Evolutionary conservation across 257 asterid species (phyloP).

Genomic region (Solanum appendiculatum): DNA sequence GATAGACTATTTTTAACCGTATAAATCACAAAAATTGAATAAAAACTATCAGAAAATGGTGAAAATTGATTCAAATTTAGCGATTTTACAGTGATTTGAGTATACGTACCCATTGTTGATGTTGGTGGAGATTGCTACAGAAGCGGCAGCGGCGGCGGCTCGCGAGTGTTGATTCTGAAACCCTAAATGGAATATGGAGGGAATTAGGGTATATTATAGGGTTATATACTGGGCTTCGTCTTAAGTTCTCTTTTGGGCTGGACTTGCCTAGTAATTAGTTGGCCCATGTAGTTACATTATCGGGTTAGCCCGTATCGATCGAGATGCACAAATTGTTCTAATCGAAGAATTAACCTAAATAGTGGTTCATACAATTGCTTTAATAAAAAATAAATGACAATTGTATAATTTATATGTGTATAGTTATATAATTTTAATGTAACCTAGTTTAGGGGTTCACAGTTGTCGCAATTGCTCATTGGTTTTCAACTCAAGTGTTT

Average conservation of each 20-base stretch:
- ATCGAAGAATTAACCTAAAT: background rate
- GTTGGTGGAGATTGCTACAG: background rate
- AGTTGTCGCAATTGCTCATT: background rate
- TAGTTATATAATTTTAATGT: background rate
- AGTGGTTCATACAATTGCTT: background rate
- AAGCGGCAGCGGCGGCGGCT: background rate
- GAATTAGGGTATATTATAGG: background rate
- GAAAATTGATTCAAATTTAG: background rate
- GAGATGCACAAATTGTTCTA: background rate
- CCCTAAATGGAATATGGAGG: background rate
- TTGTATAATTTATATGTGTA: background rate
- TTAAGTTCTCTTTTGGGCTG: background rate
- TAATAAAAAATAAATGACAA: background rate
- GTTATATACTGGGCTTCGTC: background rate
- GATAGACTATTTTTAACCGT: background rate
- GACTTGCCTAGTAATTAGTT: background rate
- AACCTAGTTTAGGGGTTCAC: background rate
- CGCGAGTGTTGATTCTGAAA: background rate
- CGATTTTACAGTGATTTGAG: background rate
- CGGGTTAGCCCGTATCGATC: background rate
- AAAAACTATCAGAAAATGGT: background rate
- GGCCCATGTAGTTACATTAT: background rate
- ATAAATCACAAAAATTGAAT: background rate
- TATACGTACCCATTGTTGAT: slow-evolving; percentile 6
- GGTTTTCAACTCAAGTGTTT: rapidly evolving